These are phyloP conservation scores for Mycena venus DNA, from an alignment of 768 basidiomycete species.

Conservation along the genomic window DNA sequence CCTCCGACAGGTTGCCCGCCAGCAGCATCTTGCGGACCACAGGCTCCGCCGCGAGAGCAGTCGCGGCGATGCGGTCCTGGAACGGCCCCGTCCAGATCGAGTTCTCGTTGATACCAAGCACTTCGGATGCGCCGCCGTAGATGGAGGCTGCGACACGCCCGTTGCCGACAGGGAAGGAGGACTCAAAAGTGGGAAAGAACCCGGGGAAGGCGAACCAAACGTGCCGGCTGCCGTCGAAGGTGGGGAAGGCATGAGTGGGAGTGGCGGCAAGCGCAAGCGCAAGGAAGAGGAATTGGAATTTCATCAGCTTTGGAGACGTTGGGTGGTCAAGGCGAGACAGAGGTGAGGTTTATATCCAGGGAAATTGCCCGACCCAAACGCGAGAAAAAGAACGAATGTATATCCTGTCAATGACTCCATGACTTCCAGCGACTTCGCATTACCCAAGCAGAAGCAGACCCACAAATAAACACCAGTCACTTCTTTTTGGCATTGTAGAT, in stretches of 20 bases:
- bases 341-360: neutral
- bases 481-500: neutral
- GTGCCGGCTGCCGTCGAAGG: constrained; percentile 18
- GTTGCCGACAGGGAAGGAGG: constrained; percentile 11
- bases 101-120: constrained; percentile 21
- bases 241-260: neutral
- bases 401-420: neutral
- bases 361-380: neutral
- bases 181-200: constrained; percentile 15
- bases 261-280: neutral
- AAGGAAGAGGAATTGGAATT: neutral
- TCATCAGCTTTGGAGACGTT: neutral
- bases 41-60: constrained; percentile 10
- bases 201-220: constrained; percentile 18
- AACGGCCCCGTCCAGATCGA: constrained; percentile 13
- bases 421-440: neutral
- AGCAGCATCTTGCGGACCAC: constrained; percentile 14
- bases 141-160: constrained; percentile 19
- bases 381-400: neutral
- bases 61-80: constrained; percentile 12
- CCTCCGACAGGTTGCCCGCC: constrained; percentile 16
- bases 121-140: constrained; percentile 19
- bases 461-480: neutral
- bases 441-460: neutral
- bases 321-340: neutral